Conservation (phyloP, 2,329 filamentous ascomycete genomes). For the Stagonosporopsis vannaccii region DNA sequence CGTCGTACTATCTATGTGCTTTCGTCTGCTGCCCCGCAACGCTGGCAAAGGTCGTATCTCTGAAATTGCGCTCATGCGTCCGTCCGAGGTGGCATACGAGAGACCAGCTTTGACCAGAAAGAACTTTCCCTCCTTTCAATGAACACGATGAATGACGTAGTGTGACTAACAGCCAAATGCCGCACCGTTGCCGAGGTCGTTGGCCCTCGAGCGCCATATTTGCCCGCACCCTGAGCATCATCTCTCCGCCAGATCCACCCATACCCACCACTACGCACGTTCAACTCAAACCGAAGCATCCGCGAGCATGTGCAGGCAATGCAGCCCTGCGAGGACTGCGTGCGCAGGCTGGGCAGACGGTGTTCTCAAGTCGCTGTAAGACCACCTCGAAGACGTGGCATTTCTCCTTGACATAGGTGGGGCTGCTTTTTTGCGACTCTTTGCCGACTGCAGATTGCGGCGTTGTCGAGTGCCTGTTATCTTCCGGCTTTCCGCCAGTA, state of each 20-base stretch:
- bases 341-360: slow-evolving; percentile 33
- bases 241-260: slow-evolving; percentile 6
- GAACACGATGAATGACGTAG: slow-evolving; percentile 15
- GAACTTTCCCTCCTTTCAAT: slow-evolving; percentile 4
- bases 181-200: slow-evolving; percentile 4
- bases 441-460: slow-evolving; percentile 32
- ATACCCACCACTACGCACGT: neutral
- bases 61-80: slow-evolving; percentile 10
- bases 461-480: slow-evolving; percentile 17
- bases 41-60: slow-evolving; percentile 4
- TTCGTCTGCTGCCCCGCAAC: slow-evolving; percentile 8
- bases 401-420: slow-evolving; percentile 13
- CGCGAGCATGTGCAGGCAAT: slow-evolving; percentile 33
- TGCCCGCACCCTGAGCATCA: slow-evolving; percentile 1
- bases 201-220: neutral
- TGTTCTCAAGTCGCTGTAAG: slow-evolving; percentile 30
- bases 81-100: neutral
- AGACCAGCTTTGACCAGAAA: neutral
- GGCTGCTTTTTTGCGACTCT: slow-evolving; percentile 26
- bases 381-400: slow-evolving; percentile 39
- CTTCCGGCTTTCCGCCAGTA: slow-evolving; percentile 24
- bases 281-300: slow-evolving; percentile 37
- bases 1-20: slow-evolving; percentile 5
- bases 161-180: slow-evolving; percentile 9
- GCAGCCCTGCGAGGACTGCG: slow-evolving; percentile 29